These are phyloP conservation scores for Trifolium subterraneum DNA, from an alignment of 306 rosid species.

Conservation along the genomic window DNA sequence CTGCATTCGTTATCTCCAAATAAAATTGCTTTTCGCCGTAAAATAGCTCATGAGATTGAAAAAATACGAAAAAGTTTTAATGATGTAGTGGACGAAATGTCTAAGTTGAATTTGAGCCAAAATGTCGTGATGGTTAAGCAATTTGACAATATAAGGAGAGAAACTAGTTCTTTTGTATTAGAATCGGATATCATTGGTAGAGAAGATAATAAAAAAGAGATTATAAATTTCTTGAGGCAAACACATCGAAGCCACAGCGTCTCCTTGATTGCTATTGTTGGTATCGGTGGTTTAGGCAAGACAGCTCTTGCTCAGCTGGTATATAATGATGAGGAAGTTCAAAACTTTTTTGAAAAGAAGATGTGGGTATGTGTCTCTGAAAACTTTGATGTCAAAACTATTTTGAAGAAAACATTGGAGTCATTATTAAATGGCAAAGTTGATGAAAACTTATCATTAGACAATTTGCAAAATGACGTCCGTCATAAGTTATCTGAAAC, in stretches of 20 bases:
- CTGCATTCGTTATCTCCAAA: neutral
- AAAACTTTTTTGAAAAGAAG: neutral
- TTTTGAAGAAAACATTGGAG: neutral
- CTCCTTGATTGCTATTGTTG: neutral
- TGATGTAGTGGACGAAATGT: neutral
- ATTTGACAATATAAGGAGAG: neutral
- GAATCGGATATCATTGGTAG: neutral
- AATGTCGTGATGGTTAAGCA: neutral
- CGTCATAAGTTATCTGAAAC: neutral
- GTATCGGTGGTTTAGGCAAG: slow-evolving; percentile 7
- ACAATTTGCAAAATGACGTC: neutral
- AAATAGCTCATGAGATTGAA: neutral
- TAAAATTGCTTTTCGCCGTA: neutral
- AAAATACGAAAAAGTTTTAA: neutral
- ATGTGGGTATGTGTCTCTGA: neutral
- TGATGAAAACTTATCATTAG: neutral
- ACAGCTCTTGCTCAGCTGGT: neutral
- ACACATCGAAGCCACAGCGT: neutral
- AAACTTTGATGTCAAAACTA: slow-evolving; percentile 2
- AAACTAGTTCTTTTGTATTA: neutral
- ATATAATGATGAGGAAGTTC: neutral
- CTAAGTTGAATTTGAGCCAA: neutral
- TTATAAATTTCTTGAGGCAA: neutral
- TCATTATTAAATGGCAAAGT: neutral
- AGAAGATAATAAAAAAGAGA: neutral